A percentile compares a stretch with the other conserved stretches of the same genome.
Conservation (phyloP, 1,284 basidiomycete species). For the Peniophora sp. region DNA sequence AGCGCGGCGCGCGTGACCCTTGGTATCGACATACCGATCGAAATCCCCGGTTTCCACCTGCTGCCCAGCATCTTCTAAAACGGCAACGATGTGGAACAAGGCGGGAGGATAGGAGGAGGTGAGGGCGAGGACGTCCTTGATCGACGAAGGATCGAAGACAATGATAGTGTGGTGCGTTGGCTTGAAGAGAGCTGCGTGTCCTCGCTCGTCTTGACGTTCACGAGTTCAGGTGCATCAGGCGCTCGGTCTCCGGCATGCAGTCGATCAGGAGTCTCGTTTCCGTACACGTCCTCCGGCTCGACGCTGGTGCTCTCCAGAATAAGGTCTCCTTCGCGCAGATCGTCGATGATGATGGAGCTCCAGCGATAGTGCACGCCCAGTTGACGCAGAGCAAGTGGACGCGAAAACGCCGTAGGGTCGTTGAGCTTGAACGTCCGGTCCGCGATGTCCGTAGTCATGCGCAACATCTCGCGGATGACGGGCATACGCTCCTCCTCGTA, state of each 20-base stretch:
- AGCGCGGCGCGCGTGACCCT: slow-evolving; percentile 26
- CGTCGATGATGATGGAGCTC: slow-evolving; percentile 37
- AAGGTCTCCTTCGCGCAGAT: slow-evolving; percentile 14
- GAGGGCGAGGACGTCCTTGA: slow-evolving; percentile 11
- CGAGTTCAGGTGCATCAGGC: slow-evolving; percentile 1
- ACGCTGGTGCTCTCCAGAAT: slow-evolving; percentile 7
- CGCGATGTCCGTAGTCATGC: slow-evolving; percentile 7
- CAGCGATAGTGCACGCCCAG: slow-evolving; percentile 41
- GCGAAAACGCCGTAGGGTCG: slow-evolving; percentile 5
- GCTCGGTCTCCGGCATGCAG: not conserved
- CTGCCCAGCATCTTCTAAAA: not conserved
- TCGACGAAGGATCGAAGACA: not conserved
- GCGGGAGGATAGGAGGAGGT: slow-evolving; percentile 15
- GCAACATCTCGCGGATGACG: slow-evolving; percentile 17
- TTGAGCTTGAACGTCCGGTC: slow-evolving; percentile 11
- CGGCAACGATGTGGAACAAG: slow-evolving; percentile 17
- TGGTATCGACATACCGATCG: slow-evolving; percentile 15
- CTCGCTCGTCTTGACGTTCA: not conserved
- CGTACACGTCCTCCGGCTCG: slow-evolving; percentile 13
- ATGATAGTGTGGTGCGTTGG: slow-evolving; percentile 2
- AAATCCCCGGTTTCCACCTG: no score
- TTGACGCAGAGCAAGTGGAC: slow-evolving; percentile 22
- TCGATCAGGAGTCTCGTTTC: slow-evolving; percentile 12
- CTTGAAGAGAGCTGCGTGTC: not conserved
- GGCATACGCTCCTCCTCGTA: slow-evolving; percentile 18